These are phyloP conservation scores for Ophiorrhiza pumila DNA, from an alignment of 257 asterid species.

Conservation along the genomic window DNA sequence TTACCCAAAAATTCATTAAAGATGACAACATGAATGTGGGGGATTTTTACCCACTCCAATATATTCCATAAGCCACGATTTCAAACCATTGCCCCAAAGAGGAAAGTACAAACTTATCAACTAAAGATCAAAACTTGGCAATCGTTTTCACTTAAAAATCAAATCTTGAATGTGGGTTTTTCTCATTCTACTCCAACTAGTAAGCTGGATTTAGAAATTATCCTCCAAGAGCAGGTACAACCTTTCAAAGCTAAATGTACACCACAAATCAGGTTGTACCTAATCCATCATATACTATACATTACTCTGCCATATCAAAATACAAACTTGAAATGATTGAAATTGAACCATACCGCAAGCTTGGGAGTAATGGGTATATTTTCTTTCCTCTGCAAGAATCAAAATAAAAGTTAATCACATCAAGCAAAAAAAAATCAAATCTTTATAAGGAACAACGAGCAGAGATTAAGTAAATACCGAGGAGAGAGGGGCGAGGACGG, in stretches of 20 bases:
- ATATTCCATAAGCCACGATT: background rate
- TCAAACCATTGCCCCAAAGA: background rate
- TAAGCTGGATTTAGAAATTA: background rate
- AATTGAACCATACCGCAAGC: constrained; percentile 52
- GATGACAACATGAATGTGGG: background rate
- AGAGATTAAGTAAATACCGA: constrained; percentile 20
- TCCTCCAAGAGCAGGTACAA: constrained; percentile 4
- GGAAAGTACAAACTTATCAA: background rate
- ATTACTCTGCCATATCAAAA: background rate
- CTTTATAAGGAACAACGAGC: background rate
- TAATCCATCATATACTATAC: background rate
- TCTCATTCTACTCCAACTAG: background rate
- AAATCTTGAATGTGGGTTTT: background rate
- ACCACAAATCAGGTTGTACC: background rate
- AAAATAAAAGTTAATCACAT: background rate
- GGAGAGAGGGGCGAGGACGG: constrained; percentile 41
- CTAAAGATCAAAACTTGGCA: background rate
- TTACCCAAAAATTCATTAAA: background rate
- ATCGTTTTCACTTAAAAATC: background rate
- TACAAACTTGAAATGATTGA: background rate
- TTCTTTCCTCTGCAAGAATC: constrained; percentile 53
- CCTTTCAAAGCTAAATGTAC: background rate
- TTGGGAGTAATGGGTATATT: constrained; percentile 58
- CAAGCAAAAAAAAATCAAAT: background rate
- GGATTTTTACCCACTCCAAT: background rate